phyloP scores from a whole-genome alignment of 805 yeast genomes.

The Lipomyces anomalus region DNA sequence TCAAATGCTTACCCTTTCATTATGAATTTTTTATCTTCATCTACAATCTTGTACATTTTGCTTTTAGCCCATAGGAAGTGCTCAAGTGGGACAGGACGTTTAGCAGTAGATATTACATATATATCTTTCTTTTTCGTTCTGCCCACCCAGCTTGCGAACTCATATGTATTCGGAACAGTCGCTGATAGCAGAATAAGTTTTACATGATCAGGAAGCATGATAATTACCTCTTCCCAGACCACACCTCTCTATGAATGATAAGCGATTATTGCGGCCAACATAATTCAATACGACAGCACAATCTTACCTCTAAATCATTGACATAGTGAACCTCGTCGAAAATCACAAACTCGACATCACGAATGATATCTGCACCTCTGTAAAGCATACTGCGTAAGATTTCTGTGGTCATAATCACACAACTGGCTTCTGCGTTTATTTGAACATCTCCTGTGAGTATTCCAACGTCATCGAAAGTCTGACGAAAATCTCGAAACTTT shows the following conservation, averaged over 20 bases:
- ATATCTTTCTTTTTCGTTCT: conserved; percentile 94
- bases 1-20: conserved; percentile 59
- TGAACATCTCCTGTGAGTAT: conserved; percentile 97
- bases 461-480: conserved; percentile 82
- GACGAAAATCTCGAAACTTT: conserved; percentile 80
- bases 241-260: conserved; percentile 61
- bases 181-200: conserved; percentile 88
- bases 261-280: background rate
- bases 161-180: conserved; percentile 97
- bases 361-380: conserved; percentile 89
- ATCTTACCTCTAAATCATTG: conserved; percentile 68
- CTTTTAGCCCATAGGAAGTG: conserved; percentile 80
- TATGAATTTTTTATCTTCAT: conserved; percentile 62
- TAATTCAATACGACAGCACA: background rate
- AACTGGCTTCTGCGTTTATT: conserved; percentile 92
- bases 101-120: conserved; percentile 91
- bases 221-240: conserved; percentile 98
- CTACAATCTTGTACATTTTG: conserved; percentile 65
- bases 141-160: conserved; percentile 98
- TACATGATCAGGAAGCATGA: conserved; percentile 95
- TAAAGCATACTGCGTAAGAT: conserved; percentile 91
- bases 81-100: conserved; percentile 94
- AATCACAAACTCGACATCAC: conserved; percentile 96
- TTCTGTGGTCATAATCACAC: conserved; percentile 97
- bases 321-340: conserved; percentile 98